Conservation (phyloP, 2,329 filamentous ascomycete genomes). For the Gremmenia infestans region DNA sequence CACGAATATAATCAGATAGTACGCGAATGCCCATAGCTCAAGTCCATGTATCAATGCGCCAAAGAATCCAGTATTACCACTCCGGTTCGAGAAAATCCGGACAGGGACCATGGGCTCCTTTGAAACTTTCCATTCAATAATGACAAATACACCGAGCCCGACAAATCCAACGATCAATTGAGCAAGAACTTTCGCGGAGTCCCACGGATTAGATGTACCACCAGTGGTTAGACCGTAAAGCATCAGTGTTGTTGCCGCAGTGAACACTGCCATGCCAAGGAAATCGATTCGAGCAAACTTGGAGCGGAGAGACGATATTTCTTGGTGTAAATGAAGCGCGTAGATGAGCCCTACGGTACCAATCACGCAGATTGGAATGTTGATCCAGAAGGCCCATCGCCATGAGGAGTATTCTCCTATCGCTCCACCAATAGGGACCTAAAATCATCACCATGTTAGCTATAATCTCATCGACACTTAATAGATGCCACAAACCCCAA, state of each 20-base stretch:
- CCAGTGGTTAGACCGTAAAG: slow-evolving; percentile 9
- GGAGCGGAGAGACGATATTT: slow-evolving; percentile 7
- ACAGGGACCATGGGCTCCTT: slow-evolving; percentile 32
- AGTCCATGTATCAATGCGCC: slow-evolving; percentile 15
- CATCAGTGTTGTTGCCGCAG: slow-evolving; percentile 31
- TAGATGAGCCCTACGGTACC: slow-evolving; percentile 3
- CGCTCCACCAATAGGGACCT: slow-evolving; percentile 41
- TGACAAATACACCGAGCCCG: slow-evolving; percentile 45
- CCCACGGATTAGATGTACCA: slow-evolving; percentile 41
- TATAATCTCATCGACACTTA: background rate
- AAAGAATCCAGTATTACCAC: slow-evolving; percentile 34
- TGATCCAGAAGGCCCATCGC: slow-evolving; percentile 19
- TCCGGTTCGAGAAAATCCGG: slow-evolving; percentile 39
- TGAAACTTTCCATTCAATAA: slow-evolving; percentile 41
- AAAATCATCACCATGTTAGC: background rate
- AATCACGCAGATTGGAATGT: slow-evolving; percentile 15
- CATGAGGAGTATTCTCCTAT: slow-evolving; percentile 37
- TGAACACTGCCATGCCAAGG: slow-evolving; percentile 54
- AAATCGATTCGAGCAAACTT: slow-evolving; percentile 52
- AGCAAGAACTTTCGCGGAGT: slow-evolving; percentile 53
- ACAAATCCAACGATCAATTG: slow-evolving; percentile 50
- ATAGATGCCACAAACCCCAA: slow-evolving; percentile 6
- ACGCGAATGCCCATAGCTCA: slow-evolving; percentile 16
- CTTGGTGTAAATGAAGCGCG: slow-evolving; percentile 9
- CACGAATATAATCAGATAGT: slow-evolving; percentile 18